Evolutionary conservation across 2,329 filamentous ascomycete species (phyloP).

Genomic region (Paracorniculantispora psalliotae): DNA sequence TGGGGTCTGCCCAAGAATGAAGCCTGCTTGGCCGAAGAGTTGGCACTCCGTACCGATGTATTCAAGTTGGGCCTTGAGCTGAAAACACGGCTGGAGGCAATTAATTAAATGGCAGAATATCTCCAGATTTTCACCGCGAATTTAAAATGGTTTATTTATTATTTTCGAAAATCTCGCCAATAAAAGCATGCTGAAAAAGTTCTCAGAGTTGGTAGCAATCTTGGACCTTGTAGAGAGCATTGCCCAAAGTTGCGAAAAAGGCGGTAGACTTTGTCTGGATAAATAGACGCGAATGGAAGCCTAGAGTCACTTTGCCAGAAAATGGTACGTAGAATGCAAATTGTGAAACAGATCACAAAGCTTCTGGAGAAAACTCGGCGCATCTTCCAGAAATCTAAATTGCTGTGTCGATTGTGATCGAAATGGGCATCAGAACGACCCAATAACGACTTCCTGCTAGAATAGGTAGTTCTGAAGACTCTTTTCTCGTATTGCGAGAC

Average conservation of each 20-base stretch:
- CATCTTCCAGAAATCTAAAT: constrained; percentile 15
- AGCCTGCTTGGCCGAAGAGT: too few relatives aligned
- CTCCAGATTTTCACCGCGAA: constrained; percentile 15
- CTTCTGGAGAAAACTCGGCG: constrained; percentile 16
- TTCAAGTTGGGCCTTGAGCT: constrained; percentile 16
- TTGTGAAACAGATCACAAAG: constrained; percentile 14
- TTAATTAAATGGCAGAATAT: constrained; percentile 16
- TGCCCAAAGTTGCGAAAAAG: constrained; percentile 15
- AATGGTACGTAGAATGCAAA: constrained; percentile 13
- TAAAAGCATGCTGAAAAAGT: constrained; percentile 7
- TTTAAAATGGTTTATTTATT: background rate
- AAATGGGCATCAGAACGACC: constrained; percentile 14
- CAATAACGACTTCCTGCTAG: background rate
- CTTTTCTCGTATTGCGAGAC: background rate
- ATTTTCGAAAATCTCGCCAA: background rate
- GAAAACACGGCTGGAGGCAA: constrained; percentile 14
- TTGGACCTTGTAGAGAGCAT: constrained; percentile 17
- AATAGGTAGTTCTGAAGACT: background rate
- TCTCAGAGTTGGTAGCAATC: constrained; percentile 16
- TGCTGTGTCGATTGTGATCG: constrained; percentile 14
- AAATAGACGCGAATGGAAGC: constrained; percentile 11
- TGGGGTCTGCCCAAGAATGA: too few relatives aligned
- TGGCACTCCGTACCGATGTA: too few relatives aligned
- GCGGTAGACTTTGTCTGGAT: constrained; percentile 15
- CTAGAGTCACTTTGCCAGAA: constrained; percentile 10